Conservation (phyloP, 306 rosid genomes). For the Corylus heterophylla region DNA sequence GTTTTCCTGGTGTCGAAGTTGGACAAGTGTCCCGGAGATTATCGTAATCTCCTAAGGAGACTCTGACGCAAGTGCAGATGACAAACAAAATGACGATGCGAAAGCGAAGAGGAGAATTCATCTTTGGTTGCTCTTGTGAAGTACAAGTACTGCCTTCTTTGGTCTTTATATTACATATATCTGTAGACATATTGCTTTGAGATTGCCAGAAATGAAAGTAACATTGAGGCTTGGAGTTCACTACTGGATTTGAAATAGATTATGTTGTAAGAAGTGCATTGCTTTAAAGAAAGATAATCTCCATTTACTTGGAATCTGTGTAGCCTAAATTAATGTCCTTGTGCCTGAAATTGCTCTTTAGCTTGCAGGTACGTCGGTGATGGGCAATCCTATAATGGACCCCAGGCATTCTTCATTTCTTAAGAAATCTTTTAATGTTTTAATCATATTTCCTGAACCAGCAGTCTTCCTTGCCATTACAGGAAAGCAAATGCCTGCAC, state of each 20-base stretch:
- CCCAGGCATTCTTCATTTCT: neutral
- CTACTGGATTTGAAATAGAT: slow-evolving; percentile 61
- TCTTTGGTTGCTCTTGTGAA: slow-evolving; percentile 30
- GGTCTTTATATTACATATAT: neutral
- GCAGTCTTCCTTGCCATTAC: slow-evolving; percentile 11
- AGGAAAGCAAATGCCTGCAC: slow-evolving; percentile 16
- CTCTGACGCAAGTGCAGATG: slow-evolving; percentile 22
- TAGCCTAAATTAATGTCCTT: neutral
- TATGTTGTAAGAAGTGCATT: slow-evolving; percentile 42
- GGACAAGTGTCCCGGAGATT: slow-evolving; percentile 68
- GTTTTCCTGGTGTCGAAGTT: slow-evolving; percentile 31
- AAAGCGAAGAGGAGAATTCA: slow-evolving; percentile 19
- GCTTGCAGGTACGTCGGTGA: neutral
- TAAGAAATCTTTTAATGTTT: neutral
- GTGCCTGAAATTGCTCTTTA: neutral
- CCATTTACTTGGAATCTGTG: neutral
- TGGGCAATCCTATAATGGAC: neutral
- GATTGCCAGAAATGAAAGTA: slow-evolving; percentile 55
- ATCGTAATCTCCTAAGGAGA: slow-evolving; percentile 46
- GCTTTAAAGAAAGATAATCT: slow-evolving; percentile 59
- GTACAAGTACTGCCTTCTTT: slow-evolving; percentile 9
- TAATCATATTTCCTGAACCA: neutral
- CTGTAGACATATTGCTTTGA: slow-evolving; percentile 7
- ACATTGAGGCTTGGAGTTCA: slow-evolving; percentile 65
- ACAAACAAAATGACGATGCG: slow-evolving; percentile 29